Evolutionary conservation across 2,329 filamentous ascomycete species (phyloP).

Genomic region (Curvularia eragrostidis): DNA sequence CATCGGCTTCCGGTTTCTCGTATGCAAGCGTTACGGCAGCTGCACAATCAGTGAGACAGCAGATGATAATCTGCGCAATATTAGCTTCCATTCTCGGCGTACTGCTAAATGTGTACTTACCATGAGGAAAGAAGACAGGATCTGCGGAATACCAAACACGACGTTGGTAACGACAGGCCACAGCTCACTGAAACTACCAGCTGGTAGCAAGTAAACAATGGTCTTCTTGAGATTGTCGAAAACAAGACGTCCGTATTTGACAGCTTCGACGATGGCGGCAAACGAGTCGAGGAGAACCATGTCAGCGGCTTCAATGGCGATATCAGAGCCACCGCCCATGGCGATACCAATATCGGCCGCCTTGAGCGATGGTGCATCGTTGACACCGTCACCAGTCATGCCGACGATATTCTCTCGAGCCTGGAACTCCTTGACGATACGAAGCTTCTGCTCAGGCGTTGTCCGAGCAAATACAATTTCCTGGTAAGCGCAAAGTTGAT

Average conservation of each 20-base stretch:
- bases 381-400: constrained; percentile 58
- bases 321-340: constrained; percentile 64
- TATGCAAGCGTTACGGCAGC: constrained; percentile 73
- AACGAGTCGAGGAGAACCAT: constrained; percentile 73
- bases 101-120: constrained; percentile 5
- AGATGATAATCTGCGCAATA: constrained; percentile 47
- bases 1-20: constrained; percentile 77
- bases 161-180: constrained; percentile 77
- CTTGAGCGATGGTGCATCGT: constrained; percentile 62
- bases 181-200: constrained; percentile 77
- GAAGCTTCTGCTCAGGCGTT: constrained; percentile 79
- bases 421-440: constrained; percentile 79
- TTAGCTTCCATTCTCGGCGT: neutral
- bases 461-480: constrained; percentile 77
- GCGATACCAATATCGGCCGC: constrained; percentile 67
- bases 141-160: constrained; percentile 74
- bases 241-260: constrained; percentile 75
- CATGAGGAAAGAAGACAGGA: constrained; percentile 76
- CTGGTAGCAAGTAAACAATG: constrained; percentile 75
- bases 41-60: constrained; percentile 75
- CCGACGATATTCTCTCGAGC: constrained; percentile 63
- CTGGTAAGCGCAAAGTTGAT: constrained; percentile 67
- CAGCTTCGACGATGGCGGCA: constrained; percentile 72
- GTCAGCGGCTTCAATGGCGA: constrained; percentile 68
- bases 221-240: constrained; percentile 83